Evolutionary conservation across 805 yeast genomes (phyloP).

Genomic region (Hagleromyces aurorensis): DNA sequence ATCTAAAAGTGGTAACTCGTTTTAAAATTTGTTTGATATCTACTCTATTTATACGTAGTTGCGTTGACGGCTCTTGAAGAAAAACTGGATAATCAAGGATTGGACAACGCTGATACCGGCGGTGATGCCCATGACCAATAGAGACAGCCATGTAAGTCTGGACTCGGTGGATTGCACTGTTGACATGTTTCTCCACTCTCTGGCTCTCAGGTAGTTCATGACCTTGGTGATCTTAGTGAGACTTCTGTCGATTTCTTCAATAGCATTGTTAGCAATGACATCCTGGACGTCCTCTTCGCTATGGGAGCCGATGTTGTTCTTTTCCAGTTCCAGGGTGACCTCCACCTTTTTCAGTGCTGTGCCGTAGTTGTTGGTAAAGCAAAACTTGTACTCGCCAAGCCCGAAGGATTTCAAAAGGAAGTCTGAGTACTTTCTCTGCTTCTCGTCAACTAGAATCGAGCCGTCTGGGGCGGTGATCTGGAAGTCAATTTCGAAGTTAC

Average conservation of each 20-base stretch:
- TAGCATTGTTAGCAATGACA: constrained; percentile 44
- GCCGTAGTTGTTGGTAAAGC: constrained; percentile 57
- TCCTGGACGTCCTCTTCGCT: constrained; percentile 42
- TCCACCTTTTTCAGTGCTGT: constrained; percentile 60
- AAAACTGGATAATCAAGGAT: constrained; percentile 73
- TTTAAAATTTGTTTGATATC: not conserved
- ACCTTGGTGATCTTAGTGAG: constrained; percentile 49
- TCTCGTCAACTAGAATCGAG: constrained; percentile 39
- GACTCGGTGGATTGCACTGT: constrained; percentile 76
- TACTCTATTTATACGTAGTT: constrained; percentile 29
- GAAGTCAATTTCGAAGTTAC: constrained; percentile 60
- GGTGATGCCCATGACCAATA: constrained; percentile 62
- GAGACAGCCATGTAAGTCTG: constrained; percentile 69
- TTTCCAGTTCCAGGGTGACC: constrained; percentile 48
- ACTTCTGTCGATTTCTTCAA: constrained; percentile 51
- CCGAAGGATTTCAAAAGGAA: constrained; percentile 49
- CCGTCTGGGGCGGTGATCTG: constrained; percentile 50
- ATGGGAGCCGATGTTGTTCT: constrained; percentile 22
- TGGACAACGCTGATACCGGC: constrained; percentile 71
- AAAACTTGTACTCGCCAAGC: constrained; percentile 56
- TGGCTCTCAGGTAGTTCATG: constrained; percentile 84
- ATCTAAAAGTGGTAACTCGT: not conserved
- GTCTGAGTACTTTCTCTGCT: constrained; percentile 57
- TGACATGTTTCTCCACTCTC: constrained; percentile 95
- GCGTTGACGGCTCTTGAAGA: constrained; percentile 50